Evolutionary conservation across 1,139 yeast species (phyloP).

Genomic region (Debaryomyces nepalensis): DNA sequence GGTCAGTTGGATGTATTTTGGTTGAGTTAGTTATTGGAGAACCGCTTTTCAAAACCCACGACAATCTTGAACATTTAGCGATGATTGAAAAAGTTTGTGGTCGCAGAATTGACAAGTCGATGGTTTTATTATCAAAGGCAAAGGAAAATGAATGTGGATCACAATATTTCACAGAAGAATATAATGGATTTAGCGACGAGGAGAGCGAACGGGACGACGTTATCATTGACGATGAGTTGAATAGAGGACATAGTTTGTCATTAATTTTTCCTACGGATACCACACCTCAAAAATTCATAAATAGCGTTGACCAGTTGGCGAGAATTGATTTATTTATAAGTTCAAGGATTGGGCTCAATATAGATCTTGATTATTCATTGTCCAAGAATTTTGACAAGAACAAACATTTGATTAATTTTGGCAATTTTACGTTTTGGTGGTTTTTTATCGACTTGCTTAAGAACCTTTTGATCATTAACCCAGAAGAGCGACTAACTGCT

Average conservation of each 20-base stretch:
- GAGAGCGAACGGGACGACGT: slow-evolving; percentile 29
- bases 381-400: slow-evolving; percentile 48
- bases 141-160: slow-evolving; percentile 50
- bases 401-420: slow-evolving; percentile 44
- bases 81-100: slow-evolving; percentile 86
- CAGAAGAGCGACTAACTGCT: slow-evolving; percentile 65
- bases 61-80: slow-evolving; percentile 90
- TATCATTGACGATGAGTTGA: slow-evolving; percentile 36
- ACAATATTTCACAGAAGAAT: slow-evolving; percentile 42
- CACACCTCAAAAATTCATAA: slow-evolving; percentile 53
- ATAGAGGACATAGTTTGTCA: slow-evolving; percentile 30
- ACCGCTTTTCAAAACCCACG: slow-evolving; percentile 93
- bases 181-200: slow-evolving; percentile 16
- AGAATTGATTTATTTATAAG: slow-evolving; percentile 55
- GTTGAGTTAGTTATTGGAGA: slow-evolving; percentile 95
- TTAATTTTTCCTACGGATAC: slow-evolving; percentile 40
- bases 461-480: slow-evolving; percentile 65
- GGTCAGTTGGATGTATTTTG: slow-evolving; percentile 95
- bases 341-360: slow-evolving; percentile 43
- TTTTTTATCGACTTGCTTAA: slow-evolving; percentile 69
- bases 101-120: slow-evolving; percentile 40
- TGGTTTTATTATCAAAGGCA: slow-evolving; percentile 42
- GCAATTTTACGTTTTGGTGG: slow-evolving; percentile 76
- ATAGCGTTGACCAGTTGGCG: slow-evolving; percentile 56
- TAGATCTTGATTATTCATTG: slow-evolving; percentile 45